A percentile compares a stretch with the other conserved stretches of the same genome.
Evolutionary conservation across 1,139 yeast genomes (phyloP).

Genomic region (Geotrichum citri-aurantii): DNA sequence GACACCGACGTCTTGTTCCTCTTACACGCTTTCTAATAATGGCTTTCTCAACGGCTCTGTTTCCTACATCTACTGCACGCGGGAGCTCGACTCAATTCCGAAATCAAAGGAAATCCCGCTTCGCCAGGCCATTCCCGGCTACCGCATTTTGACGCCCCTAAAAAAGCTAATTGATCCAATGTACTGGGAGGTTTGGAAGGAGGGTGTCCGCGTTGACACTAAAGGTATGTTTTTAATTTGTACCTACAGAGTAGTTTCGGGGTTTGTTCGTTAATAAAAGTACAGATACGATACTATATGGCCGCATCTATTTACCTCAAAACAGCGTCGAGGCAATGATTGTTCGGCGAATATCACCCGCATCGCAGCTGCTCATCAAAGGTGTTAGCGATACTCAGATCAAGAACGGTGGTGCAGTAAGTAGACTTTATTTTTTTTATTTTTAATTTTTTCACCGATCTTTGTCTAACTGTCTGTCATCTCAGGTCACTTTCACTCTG

Average conservation of each 20-base stretch:
- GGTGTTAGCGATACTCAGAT: conserved; percentile 69
- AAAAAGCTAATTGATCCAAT: conserved; percentile 23
- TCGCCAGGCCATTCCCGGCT: conserved; percentile 76
- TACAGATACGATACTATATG: conserved; percentile 52
- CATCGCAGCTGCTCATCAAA: conserved; percentile 62
- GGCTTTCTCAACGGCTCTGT: conserved; percentile 74
- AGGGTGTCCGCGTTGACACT: conserved; percentile 33
- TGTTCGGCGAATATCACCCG: conserved; percentile 55
- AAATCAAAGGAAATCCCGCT: conserved; percentile 54
- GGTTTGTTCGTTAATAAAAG: neutral
- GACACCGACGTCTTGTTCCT: conserved; percentile 65
- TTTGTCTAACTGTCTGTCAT: conserved; percentile 29
- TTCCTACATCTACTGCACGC: conserved; percentile 71
- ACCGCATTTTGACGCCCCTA: conserved; percentile 52
- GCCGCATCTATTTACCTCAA: conserved; percentile 85
- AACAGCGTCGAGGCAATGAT: conserved; percentile 85
- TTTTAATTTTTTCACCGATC: conserved; percentile 32
- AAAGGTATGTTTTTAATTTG: conserved; percentile 15
- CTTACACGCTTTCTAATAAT: conserved; percentile 64
- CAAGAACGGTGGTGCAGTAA: conserved; percentile 44
- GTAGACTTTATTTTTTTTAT: conserved; percentile 22
- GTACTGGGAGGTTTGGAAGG: conserved; percentile 32
- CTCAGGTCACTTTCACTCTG: conserved; percentile 54
- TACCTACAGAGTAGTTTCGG: neutral
- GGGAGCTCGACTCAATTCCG: conserved; percentile 47